These are phyloP conservation scores for Pseudogymnoascus pannorum DNA, from an alignment of 2,329 filamentous ascomycete species.

Conservation along the genomic window DNA sequence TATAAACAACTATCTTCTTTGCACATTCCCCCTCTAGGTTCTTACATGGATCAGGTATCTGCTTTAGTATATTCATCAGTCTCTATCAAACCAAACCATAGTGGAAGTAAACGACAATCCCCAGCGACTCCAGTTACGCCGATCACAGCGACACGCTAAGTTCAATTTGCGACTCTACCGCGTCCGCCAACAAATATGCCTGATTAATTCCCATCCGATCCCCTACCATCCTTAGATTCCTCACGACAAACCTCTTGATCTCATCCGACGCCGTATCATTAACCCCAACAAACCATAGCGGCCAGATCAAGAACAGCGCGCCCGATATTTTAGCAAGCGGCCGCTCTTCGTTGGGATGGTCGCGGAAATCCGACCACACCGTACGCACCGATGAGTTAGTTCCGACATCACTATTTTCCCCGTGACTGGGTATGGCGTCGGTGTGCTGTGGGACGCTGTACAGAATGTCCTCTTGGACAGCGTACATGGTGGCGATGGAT, in stretches of 20 bases:
- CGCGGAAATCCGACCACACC: neutral
- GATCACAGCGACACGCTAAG: neutral
- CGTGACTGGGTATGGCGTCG: neutral
- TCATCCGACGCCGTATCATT: slow-evolving; percentile 15
- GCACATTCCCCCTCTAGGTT: neutral
- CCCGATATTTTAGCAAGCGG: slow-evolving; percentile 15
- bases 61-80: neutral
- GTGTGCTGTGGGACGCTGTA: slow-evolving; percentile 20
- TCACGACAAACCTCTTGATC: slow-evolving; percentile 17
- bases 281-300: slow-evolving; percentile 22
- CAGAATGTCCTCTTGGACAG: slow-evolving; percentile 20
- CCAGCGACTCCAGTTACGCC: neutral
- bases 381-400: neutral
- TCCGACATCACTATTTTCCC: neutral
- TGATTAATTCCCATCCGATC: slow-evolving; percentile 22
- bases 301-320: slow-evolving; percentile 25
- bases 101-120: neutral
- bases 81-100: neutral
- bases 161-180: slow-evolving; percentile 10
- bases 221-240: slow-evolving; percentile 20
- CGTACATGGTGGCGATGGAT: slow-evolving; percentile 17
- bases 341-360: neutral
- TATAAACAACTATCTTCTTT: neutral
- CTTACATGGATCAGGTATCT: neutral
- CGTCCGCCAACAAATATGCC: slow-evolving; percentile 19